phyloP scores from a whole-genome alignment of 768 basidiomycete species.

The Mycena galericulata region DNA sequence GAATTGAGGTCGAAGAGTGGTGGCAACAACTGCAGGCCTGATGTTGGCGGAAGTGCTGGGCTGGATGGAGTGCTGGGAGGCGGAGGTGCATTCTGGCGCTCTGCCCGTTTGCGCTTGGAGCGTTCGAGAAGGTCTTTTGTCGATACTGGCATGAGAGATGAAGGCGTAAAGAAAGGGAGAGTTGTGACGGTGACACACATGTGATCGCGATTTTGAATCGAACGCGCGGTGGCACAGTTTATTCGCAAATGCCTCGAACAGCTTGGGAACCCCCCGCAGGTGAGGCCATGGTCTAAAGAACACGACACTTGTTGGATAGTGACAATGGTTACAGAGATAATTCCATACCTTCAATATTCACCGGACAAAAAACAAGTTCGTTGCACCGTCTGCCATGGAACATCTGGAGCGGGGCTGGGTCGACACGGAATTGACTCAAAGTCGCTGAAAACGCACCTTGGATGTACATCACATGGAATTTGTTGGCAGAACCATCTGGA shows the following conservation, averaged over 20 bases:
- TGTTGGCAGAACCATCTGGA: neutral
- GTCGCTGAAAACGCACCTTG: slow-evolving; percentile 2
- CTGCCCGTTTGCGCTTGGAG: neutral
- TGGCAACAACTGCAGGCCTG: neutral
- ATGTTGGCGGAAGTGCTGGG: neutral
- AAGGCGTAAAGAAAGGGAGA: neutral
- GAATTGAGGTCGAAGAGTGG: neutral
- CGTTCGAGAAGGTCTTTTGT: slow-evolving; percentile 3
- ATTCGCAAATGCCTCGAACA: neutral
- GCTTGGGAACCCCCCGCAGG: neutral
- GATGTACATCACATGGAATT: neutral
- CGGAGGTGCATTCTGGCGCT: slow-evolving; percentile 1
- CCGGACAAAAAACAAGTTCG: neutral
- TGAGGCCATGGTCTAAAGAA: too few relatives aligned
- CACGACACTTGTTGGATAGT: too few relatives aligned
- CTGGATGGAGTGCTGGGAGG: slow-evolving; percentile 10
- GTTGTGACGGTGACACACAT: neutral
- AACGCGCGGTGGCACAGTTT: too few relatives aligned
- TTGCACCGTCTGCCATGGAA: slow-evolving; percentile 1
- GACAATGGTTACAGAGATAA: slow-evolving; percentile 5
- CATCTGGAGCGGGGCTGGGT: slow-evolving; percentile 1
- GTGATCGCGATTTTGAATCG: slow-evolving; percentile 10
- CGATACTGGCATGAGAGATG: neutral
- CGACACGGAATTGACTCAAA: neutral
- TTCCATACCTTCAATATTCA: neutral